Conservation (phyloP, 345 rosid genomes). For the Salix koriyanagi region DNA sequence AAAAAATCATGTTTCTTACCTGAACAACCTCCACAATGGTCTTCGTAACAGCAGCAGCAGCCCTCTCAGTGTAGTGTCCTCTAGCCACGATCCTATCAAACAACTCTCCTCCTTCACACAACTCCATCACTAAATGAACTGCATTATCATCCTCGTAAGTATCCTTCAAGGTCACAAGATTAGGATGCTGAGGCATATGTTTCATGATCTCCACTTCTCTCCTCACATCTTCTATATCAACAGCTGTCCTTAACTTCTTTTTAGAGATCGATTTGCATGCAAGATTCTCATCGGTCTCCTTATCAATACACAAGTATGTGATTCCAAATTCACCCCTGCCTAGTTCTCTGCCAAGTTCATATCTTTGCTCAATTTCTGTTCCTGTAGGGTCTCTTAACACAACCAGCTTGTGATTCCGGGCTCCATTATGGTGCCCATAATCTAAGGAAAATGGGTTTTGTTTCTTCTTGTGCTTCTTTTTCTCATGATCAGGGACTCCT, state of each 20-base stretch:
- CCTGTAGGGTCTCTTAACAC: constrained; percentile 26
- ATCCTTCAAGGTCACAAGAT: constrained; percentile 27
- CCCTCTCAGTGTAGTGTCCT: constrained; percentile 38
- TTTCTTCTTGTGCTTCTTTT: constrained; percentile 22
- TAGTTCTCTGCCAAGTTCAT: constrained; percentile 31
- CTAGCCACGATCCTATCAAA: constrained; percentile 33
- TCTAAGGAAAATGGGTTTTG: constrained; percentile 20
- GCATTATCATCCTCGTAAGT: constrained; percentile 31
- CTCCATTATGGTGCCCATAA: constrained; percentile 7
- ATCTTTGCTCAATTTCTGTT: constrained; percentile 21
- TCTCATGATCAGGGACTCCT: neutral
- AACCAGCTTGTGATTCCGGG: constrained; percentile 6
- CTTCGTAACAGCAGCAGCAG: constrained; percentile 34
- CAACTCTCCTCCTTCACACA: constrained; percentile 36
- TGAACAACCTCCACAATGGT: constrained; percentile 40
- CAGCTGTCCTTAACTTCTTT: constrained; percentile 28
- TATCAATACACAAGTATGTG: constrained; percentile 32
- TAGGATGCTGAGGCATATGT: constrained; percentile 27
- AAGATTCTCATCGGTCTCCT: constrained; percentile 18
- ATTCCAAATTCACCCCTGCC: constrained; percentile 40
- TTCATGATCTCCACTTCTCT: constrained; percentile 39
- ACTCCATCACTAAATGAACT: constrained; percentile 37
- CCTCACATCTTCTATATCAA: constrained; percentile 35
- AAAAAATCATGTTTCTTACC: constrained; percentile 4
- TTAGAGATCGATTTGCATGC: constrained; percentile 34